A percentile compares a stretch with the other conserved stretches of the same genome.
These are phyloP conservation scores for Ascocoryne sarcoides DNA, from an alignment of 2,329 filamentous ascomycete species.

Conservation along the genomic window DNA sequence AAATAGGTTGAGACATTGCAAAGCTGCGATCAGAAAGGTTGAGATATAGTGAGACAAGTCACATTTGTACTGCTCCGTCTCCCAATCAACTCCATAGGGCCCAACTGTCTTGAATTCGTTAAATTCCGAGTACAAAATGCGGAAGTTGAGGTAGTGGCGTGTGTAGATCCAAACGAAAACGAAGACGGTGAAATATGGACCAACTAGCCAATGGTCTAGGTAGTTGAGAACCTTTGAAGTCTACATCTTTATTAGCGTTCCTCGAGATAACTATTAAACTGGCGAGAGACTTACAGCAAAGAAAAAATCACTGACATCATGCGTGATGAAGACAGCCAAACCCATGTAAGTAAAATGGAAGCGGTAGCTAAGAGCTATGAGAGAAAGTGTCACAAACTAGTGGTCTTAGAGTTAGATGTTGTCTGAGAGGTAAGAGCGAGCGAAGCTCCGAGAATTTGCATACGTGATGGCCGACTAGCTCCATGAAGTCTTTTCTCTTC, in stretches of 20 bases:
- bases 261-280: no score
- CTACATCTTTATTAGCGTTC: no score
- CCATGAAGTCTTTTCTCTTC: slow-evolving; percentile 88
- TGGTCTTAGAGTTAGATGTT: no score
- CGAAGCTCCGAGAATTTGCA: no score
- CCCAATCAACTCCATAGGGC: slow-evolving; percentile 68
- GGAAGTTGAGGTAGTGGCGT: slow-evolving; percentile 75
- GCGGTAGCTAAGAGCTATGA: slow-evolving; percentile 81
- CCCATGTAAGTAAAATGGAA: slow-evolving; percentile 97
- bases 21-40: slow-evolving; percentile 49
- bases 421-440: no score
- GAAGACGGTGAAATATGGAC: slow-evolving; percentile 77
- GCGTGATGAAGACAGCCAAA: slow-evolving; percentile 84
- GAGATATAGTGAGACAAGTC: slow-evolving; percentile 60
- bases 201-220: slow-evolving; percentile 68
- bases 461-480: slow-evolving; percentile 81
- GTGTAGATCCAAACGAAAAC: slow-evolving; percentile 80
- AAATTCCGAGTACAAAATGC: slow-evolving; percentile 66
- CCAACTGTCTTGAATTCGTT: slow-evolving; percentile 68
- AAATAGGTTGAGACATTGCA: slow-evolving; percentile 72
- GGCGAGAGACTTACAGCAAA: slow-evolving; percentile 76
- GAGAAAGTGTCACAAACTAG: slow-evolving; percentile 74
- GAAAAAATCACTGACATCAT: slow-evolving; percentile 94
- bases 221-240: slow-evolving; percentile 92
- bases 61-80: slow-evolving; percentile 69